These are phyloP conservation scores for Pythium diclinum DNA, from an alignment of 352 stramenopile species.

Conservation along the genomic window DNA sequence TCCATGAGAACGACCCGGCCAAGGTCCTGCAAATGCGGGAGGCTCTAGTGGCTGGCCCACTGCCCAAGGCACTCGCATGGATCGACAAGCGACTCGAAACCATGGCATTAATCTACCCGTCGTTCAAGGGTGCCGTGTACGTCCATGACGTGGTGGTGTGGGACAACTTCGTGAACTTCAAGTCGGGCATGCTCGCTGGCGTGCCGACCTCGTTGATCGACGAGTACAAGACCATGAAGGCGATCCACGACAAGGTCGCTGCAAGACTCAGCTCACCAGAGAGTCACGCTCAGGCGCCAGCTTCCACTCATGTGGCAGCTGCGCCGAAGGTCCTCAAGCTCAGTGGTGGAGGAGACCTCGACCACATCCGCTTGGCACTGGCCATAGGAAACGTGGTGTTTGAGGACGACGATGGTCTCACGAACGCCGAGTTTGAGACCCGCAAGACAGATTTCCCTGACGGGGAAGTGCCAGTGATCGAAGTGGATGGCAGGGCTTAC, in stretches of 20 bases:
- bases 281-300: not conserved
- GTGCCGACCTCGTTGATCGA: constrained; percentile 22
- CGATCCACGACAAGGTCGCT: constrained; percentile 23
- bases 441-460: constrained; percentile 30
- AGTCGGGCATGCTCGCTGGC: constrained; percentile 10
- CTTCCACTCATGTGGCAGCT: not conserved
- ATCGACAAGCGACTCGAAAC: too few relatives aligned
- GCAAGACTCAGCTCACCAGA: not conserved
- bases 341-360: constrained; percentile 25
- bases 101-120: too few relatives aligned
- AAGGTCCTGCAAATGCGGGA: too few relatives aligned
- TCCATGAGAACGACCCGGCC: too few relatives aligned
- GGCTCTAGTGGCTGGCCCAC: too few relatives aligned
- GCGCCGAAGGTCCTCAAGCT: constrained; percentile 34
- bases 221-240: constrained; percentile 17
- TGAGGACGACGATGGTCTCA: constrained; percentile 32
- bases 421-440: constrained; percentile 22
- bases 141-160: constrained; percentile 30
- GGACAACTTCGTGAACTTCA: constrained; percentile 21
- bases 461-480: constrained; percentile 29
- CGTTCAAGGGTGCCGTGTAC: constrained; percentile 9
- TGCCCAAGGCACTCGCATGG: too few relatives aligned
- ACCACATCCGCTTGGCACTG: constrained; percentile 30
- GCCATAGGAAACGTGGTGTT: constrained; percentile 30
- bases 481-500: constrained; percentile 24